Base-by-base conservation (phyloP, 2,329 filamentous ascomycete genomes). In the Phaeosphaeria sp. region DNA sequence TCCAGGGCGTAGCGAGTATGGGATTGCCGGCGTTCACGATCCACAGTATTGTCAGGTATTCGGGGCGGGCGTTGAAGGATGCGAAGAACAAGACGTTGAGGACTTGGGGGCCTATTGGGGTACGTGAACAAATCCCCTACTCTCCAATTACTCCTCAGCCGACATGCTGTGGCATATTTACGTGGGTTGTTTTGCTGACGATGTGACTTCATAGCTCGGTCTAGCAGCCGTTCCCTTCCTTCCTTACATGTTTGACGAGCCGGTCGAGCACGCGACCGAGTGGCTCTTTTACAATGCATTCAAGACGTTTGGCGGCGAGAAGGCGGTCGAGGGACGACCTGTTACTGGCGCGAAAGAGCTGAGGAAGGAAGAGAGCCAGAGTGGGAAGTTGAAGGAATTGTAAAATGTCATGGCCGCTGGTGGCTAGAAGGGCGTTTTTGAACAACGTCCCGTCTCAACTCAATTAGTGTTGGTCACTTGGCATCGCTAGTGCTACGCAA, bases 11-110 rank as follows among this genome's bases (percentile, higher is more conserved):
- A 48, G 95, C 95, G 0, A 92, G 88, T 71, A 99, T 99, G 95
- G 95, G 92, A 1, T 78, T 98, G 65, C 95, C 94, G 0, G 94
- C 93, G 0, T 92, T 97, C 61, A 97, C 93, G 0, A 97, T 98
- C 56, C 94, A 97, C 78, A 93, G 89, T 60, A 90, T 98, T 6
- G 95, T 99, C 51, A 87, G 88, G 59, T 97, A 99, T 74, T 93
- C 91, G 0, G 93, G 95, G 0, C 84, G 83, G 40, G 92, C 92
- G n/a, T 77, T 99, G 81, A 97, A 94, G 80, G 83, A 91, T 67
- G 83, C 84, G 20, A 94, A 95, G 83, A 96, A 91, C 73, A 82
- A 84, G 57, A 86, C 81, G 4, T 57, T 98, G 22, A 83, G 94
- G 66, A 95, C 92, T 0, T 99, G 91, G 90, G 91, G 86, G 0